Percentiles rank a stretch among this genome's conserved stretches.
Evolutionary conservation across 192 early-diverging fungal genomes (phyloP).

Genomic region (Coemansia guatemalensis): DNA sequence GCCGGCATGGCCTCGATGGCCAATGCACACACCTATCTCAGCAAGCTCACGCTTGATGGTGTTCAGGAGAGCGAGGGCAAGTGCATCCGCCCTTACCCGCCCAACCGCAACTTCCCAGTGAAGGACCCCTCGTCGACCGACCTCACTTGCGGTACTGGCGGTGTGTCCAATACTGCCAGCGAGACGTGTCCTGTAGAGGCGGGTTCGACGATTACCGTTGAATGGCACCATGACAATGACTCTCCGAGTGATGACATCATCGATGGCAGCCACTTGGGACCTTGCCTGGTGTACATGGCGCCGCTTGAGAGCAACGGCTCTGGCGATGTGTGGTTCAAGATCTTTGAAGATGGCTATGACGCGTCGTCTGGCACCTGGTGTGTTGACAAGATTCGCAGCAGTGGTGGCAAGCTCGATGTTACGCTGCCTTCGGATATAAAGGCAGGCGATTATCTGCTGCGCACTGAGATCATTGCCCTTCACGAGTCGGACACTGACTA

Average conservation of each 20-base stretch:
- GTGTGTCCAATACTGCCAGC: conserved; percentile 12
- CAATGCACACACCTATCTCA: conserved; percentile 36
- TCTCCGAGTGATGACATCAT: conserved; percentile 27
- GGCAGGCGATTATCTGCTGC: conserved; percentile 35
- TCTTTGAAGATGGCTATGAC: conserved; percentile 37
- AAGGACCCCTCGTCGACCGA: conserved; percentile 22
- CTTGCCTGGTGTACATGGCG: conserved; percentile 39
- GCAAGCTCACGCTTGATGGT: conserved; percentile 23
- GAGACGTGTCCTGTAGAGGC: conserved; percentile 25
- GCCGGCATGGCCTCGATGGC: conserved; percentile 13
- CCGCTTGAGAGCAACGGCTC: conserved; percentile 31
- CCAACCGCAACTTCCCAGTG: conserved; percentile 27
- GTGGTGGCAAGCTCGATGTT: conserved; percentile 25
- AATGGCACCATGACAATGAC: conserved; percentile 33
- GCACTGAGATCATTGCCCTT: conserved; percentile 35
- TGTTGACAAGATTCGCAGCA: conserved; percentile 21
- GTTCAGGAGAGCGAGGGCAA: conserved; percentile 15
- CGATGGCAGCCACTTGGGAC: conserved; percentile 18
- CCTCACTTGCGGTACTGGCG: conserved; percentile 20
- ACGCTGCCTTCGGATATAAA: conserved; percentile 27
- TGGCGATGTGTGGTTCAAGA: conserved; percentile 35
- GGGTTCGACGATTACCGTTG: conserved; percentile 25
- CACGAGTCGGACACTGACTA: conserved; percentile 22
- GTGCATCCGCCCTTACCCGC: conserved; percentile 32
- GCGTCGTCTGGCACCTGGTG: conserved; percentile 20